These are phyloP conservation scores for Staphylotrichum longicolle DNA, from an alignment of 495 filamentous ascomycete species.

Conservation along the genomic window DNA sequence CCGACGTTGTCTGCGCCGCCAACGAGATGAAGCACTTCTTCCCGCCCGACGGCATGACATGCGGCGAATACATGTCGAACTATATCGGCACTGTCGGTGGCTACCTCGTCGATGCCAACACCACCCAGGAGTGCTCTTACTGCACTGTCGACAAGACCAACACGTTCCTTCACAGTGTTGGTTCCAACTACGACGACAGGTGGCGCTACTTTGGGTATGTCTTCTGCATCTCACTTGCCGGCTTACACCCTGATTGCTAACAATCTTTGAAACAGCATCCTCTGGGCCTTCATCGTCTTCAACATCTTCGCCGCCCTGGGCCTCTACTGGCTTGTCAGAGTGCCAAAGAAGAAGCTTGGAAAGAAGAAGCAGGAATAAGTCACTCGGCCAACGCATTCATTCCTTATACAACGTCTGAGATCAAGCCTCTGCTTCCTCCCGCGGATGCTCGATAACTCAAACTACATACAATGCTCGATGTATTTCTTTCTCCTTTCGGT, in stretches of 20 bases:
- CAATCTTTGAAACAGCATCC: slow-evolving; percentile 36
- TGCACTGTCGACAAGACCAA: slow-evolving; percentile 63
- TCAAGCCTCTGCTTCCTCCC: too few species aligned
- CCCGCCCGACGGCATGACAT: slow-evolving; percentile 54
- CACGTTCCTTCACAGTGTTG: slow-evolving; percentile 53
- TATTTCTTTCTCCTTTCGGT: too few species aligned
- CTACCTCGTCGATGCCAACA: slow-evolving; percentile 52
- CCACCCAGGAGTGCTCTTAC: slow-evolving; percentile 56
- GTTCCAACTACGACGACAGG: slow-evolving; percentile 52
- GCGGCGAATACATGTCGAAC: slow-evolving; percentile 53
- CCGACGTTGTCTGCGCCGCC: slow-evolving; percentile 54
- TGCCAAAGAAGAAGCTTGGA: slow-evolving; percentile 61
- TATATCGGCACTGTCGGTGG: slow-evolving; percentile 52
- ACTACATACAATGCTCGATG: too few species aligned
- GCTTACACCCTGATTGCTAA: slow-evolving; percentile 20
- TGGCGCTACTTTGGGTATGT: slow-evolving; percentile 68
- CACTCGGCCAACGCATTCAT: too few species aligned
- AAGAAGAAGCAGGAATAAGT: slow-evolving; percentile 33
- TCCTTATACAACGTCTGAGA: too few species aligned
- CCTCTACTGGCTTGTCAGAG: slow-evolving; percentile 76
- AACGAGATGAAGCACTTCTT: slow-evolving; percentile 60
- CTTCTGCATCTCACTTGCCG: neutral
- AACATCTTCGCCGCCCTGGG: slow-evolving; percentile 70
- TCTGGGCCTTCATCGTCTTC: slow-evolving; percentile 70
- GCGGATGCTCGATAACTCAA: too few species aligned